phyloP scores from a whole-genome alignment of 192 early-diverging fungal species.

The Coemansia sp. region DNA sequence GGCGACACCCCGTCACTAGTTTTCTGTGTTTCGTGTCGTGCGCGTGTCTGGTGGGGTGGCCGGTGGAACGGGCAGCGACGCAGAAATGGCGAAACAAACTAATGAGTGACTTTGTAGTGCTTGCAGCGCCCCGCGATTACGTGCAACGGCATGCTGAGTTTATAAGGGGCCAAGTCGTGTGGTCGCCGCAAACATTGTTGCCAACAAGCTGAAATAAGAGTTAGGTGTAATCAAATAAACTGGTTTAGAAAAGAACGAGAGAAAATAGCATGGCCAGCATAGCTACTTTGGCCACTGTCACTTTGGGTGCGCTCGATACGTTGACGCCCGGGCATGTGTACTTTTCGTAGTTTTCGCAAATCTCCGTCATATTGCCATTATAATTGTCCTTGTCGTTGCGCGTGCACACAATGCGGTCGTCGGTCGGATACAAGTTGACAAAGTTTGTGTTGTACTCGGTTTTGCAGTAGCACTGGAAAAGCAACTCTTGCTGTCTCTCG shows the following conservation, averaged over 20 bases:
- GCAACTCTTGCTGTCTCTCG: slow-evolving; percentile 29
- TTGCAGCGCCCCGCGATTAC: slow-evolving; percentile 36
- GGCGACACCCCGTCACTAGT: slow-evolving; percentile 41
- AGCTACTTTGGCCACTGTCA: slow-evolving; percentile 36
- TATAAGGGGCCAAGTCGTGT: slow-evolving; percentile 42
- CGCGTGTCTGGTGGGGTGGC: slow-evolving; percentile 47
- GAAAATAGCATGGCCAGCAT: slow-evolving; percentile 34
- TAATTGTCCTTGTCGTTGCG: slow-evolving; percentile 32
- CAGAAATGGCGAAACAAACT: slow-evolving; percentile 40
- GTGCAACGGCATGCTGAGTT: slow-evolving; percentile 33
- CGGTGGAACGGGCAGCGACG: slow-evolving; percentile 27
- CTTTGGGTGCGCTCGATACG: slow-evolving; percentile 14
- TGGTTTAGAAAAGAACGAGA: background rate
- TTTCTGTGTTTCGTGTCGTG: slow-evolving; percentile 46
- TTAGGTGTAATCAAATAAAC: background rate
- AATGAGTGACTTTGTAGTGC: slow-evolving; percentile 51
- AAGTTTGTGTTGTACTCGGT: slow-evolving; percentile 50
- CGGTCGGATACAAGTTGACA: slow-evolving; percentile 16
- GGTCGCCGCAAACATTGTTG: slow-evolving; percentile 12
- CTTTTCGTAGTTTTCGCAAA: slow-evolving; percentile 45
- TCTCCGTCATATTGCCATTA: slow-evolving; percentile 17
- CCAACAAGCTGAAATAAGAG: background rate
- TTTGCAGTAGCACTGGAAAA: slow-evolving; percentile 53
- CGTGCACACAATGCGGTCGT: slow-evolving; percentile 38
- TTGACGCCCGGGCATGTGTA: slow-evolving; percentile 41